These are phyloP conservation scores for Vitis hybrid DNA, from an alignment of 177 flowering plant species.

Conservation along the genomic window DNA sequence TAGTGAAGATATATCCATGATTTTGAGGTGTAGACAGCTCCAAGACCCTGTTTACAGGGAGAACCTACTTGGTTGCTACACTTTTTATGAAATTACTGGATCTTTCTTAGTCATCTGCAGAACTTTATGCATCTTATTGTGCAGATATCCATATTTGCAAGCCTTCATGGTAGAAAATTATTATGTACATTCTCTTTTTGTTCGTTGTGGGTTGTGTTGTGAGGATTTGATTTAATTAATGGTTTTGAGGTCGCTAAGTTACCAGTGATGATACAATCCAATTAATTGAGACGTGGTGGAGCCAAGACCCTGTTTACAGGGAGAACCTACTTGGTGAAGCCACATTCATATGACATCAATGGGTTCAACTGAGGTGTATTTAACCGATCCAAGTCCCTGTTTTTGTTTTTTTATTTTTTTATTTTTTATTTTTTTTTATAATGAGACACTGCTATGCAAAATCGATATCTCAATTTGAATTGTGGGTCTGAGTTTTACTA, in stretches of 20 bases:
- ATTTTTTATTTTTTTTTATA: too few species aligned
- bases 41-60: conserved; percentile 29
- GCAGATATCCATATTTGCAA: neutral
- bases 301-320: conserved; percentile 32
- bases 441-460: neutral
- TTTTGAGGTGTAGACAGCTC: conserved; percentile 17
- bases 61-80: conserved; percentile 22
- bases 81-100: conserved; percentile 13
- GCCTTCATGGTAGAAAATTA: neutral
- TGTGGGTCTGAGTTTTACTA: conserved; percentile 44
- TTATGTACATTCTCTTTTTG: neutral
- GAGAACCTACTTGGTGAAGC: conserved; percentile 58
- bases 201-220: neutral
- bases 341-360: conserved; percentile 39
- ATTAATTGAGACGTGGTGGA: conserved; percentile 29
- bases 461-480: too few species aligned
- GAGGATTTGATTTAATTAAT: neutral
- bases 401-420: too few species aligned
- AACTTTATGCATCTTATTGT: neutral
- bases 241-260: neutral
- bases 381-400: too few species aligned
- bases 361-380: conserved; percentile 49
- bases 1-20: conserved; percentile 11
- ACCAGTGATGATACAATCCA: conserved; percentile 31
- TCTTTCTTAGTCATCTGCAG: neutral